phyloP scores from a whole-genome alignment of 441 rosid species.

The Aleurites moluccanus region DNA sequence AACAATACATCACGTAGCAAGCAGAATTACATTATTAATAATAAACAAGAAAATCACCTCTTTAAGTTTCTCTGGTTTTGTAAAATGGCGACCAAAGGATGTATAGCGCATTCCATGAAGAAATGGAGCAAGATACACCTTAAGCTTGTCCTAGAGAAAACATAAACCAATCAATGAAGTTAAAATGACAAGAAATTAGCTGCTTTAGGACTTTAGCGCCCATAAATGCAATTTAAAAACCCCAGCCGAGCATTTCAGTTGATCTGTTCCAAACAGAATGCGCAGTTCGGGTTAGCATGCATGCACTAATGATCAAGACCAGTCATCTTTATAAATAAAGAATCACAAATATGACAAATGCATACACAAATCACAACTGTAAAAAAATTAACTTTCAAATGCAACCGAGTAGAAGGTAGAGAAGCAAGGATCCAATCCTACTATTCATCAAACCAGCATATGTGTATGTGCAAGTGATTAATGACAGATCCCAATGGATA shows the following conservation, averaged over 20 bases:
- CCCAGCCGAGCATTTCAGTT: neutral
- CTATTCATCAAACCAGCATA: neutral
- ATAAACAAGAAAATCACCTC: conserved; percentile 47
- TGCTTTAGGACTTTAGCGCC: neutral
- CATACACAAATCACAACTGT: neutral
- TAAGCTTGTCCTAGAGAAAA: conserved; percentile 69
- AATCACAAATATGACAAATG: conserved; percentile 1
- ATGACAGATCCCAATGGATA: neutral
- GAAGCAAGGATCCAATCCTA: neutral
- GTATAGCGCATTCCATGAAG: conserved; percentile 79
- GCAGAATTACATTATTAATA: neutral
- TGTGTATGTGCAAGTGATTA: neutral
- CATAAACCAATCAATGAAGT: conserved; percentile 30
- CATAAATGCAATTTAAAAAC: neutral
- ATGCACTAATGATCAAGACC: neutral
- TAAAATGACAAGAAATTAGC: conserved; percentile 14
- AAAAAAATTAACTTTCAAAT: conserved; percentile 4
- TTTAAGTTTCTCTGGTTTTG: conserved; percentile 76
- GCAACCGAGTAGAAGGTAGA: neutral
- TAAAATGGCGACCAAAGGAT: conserved; percentile 97
- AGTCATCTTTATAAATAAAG: neutral
- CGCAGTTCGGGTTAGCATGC: neutral
- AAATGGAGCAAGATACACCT: conserved; percentile 84
- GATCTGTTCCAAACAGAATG: neutral
- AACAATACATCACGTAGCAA: neutral